Evolutionary conservation across 2,329 filamentous ascomycete species (phyloP), one percentile per base, ranked within the genome.

Genomic region (Ophiostoma perfectum): DNA sequence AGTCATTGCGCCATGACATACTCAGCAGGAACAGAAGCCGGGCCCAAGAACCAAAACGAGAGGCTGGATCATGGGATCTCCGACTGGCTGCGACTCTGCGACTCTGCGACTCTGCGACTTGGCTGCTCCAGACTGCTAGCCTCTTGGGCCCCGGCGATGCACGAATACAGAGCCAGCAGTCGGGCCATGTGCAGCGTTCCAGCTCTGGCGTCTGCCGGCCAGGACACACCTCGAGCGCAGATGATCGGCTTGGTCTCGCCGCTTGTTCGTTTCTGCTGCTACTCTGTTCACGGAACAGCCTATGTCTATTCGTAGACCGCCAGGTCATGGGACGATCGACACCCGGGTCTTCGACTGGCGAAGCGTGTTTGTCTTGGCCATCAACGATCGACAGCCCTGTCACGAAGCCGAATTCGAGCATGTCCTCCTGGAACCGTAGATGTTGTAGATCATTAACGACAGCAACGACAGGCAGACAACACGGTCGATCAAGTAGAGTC

Each of bases 351-450:
- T 8, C 49, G 9, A n/a, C 49, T 9, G 16, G 8, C 11, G 7
- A 44, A 11, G 5, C 5, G 27, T 49, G 44, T 18, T 18, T 27
- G 7, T 55, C 49, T 55, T 55, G 49, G 49, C 49, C 49, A 27
- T 27, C 27, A 55, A 18, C 18, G 49, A 55, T 55, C 49, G 49
- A 39, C 55, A 60, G 55, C 55, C 55, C 49, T 60, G 55, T 60
- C 55, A 60, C 38, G 55, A 60, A 60, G 55, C 55, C 3, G 52
- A 14, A 38, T 9, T 58, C 12, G 52, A 58, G 52, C 52, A 58
- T 58, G 52, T 58, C 27, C 52, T 58, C 27, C 9, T 14, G 18
- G 55, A 14, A 5, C 0, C 38, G 55, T 12, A 18, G 63, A 64
- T 38, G 42, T 41, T 18, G 27, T 38, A 27, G 7, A 12, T 38